Base-by-base conservation (phyloP, 140 eudicot genomes). In the Stevia rebaudiana region DNA sequence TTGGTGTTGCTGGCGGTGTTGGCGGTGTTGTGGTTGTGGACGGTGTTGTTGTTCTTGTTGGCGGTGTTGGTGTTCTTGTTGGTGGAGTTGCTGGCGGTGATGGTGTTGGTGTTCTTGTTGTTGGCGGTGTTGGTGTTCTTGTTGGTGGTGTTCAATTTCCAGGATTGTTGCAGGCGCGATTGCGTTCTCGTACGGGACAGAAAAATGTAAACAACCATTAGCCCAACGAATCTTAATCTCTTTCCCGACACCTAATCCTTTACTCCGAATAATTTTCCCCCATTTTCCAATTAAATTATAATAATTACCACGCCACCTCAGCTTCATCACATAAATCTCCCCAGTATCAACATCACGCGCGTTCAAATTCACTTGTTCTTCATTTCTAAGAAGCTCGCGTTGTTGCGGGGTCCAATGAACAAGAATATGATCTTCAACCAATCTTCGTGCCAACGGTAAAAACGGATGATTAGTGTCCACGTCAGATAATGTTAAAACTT, bases 381-480 rank as follows among this genome's bases (percentile, higher is more conserved):
- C 95, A 46, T 73, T 86, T 70, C 90, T 83, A 37, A 86, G 50
- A 17, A 63, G 76, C 51, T 86, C 95, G 2, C 85, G 60, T 73
- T 86, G 85, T 42, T 80, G 80, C 0, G 81, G 87, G 12, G 77
- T 73, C 95, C 90, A 83, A 25, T 86, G 79, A 9, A 76, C 87
- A 64, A 86, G 90, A 56, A 86, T 86, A 74, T 86, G 87, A 55
- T 86, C 95, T 83, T 86, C 95, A 44, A 86, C 95, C 3, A 69
- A 80, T 41, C 64, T 78, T 6, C 95, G 66, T 42, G 95, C 82
- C 61, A 87, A 51, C 8, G 95, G 87, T 24, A 87, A 78, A 62
- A 87, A 87, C 10, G 95, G 95, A 63, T 87, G 95, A 67, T 85
- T 87, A 42, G 87, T 81, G 65, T 87, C 95, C 36, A 87, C 92